Evolutionary conservation across 1,284 basidiomycete genomes (phyloP).

Genomic region (Fomitiporia mediterranea): DNA sequence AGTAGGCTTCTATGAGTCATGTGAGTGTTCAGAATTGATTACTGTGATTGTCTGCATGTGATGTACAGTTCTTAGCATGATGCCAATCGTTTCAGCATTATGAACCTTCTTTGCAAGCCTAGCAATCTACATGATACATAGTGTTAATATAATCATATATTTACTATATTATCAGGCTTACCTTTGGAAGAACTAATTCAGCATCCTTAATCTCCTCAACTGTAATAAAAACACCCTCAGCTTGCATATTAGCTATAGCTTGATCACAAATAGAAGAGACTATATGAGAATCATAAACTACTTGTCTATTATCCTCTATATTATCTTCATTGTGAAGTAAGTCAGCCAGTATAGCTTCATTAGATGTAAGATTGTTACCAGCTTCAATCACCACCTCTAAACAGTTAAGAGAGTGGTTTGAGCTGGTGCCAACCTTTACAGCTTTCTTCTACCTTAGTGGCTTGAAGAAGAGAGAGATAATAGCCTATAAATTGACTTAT

Average conservation of each 20-base stretch:
- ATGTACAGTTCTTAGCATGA: no score
- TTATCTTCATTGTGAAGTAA: not conserved
- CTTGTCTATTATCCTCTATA: not conserved
- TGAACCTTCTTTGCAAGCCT: not conserved
- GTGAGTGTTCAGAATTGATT: no score
- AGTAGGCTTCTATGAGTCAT: no score
- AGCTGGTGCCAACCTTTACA: not conserved
- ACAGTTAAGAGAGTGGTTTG: not conserved
- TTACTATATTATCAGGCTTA: no score
- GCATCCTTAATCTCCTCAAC: not conserved
- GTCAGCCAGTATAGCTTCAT: not conserved
- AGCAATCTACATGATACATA: not conserved
- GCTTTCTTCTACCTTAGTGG: not conserved
- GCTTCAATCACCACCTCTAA: not conserved
- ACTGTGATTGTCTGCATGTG: no score
- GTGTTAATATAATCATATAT: no score
- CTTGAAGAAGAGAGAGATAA: not conserved
- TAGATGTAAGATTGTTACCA: not conserved
- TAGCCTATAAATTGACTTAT: not conserved
- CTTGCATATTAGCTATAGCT: not conserved
- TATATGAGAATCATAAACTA: not conserved
- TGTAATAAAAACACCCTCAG: not conserved
- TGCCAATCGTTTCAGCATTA: not conserved
- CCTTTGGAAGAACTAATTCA: not conserved
- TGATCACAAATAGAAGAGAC: not conserved